Evolutionary conservation across 768 basidiomycete species (phyloP).

Genomic region (Suillus paluster): DNA sequence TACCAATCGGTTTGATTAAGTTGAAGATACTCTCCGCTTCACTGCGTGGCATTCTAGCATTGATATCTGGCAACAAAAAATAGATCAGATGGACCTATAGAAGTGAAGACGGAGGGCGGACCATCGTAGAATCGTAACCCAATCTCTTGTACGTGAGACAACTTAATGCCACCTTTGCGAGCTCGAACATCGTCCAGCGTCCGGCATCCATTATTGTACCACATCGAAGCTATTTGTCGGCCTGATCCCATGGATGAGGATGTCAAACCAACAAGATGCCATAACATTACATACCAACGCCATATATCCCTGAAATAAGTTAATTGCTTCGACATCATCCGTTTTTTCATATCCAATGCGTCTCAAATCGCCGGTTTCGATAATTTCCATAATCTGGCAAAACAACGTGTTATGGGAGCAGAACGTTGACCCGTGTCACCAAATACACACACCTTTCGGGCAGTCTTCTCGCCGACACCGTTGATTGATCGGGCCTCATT

Average conservation of each 20-base stretch:
- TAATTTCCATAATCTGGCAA: slow-evolving; percentile 77
- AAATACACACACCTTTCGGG: slow-evolving; percentile 60
- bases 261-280: not conserved
- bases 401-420: not conserved
- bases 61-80: slow-evolving; percentile 61
- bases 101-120: slow-evolving; percentile 28
- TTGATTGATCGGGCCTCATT: slow-evolving; percentile 62
- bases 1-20: slow-evolving; percentile 73
- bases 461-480: slow-evolving; percentile 78
- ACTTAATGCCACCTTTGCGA: slow-evolving; percentile 62
- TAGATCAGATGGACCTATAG: not conserved
- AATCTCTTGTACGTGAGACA: slow-evolving; percentile 65
- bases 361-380: slow-evolving; percentile 71
- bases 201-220: slow-evolving; percentile 78
- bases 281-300: slow-evolving; percentile 63
- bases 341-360: slow-evolving; percentile 72
- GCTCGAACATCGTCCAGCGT: slow-evolving; percentile 74
- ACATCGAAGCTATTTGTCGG: slow-evolving; percentile 64
- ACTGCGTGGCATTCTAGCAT: slow-evolving; percentile 79
- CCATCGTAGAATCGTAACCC: slow-evolving; percentile 75
- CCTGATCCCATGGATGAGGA: slow-evolving; percentile 46
- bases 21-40: slow-evolving; percentile 80
- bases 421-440: not conserved
- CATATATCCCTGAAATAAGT: slow-evolving; percentile 80
- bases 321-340: slow-evolving; percentile 58